Conservation (phyloP, 2,329 filamentous ascomycete genomes). For the Fusarium fracticaudum region DNA sequence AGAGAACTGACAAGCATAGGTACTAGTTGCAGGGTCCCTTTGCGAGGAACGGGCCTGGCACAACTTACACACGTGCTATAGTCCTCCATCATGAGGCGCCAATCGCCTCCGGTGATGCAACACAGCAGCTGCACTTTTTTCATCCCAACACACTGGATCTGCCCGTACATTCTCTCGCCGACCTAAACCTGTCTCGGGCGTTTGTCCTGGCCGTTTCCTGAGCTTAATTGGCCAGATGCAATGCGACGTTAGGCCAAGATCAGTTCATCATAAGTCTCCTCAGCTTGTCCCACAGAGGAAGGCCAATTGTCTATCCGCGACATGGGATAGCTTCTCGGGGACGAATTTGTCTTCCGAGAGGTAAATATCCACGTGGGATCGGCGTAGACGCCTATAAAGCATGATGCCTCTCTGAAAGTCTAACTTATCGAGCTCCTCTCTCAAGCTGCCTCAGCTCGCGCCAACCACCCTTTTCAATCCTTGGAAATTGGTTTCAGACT, state of each 20-base stretch:
- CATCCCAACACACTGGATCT: slow-evolving; percentile 35
- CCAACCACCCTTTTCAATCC: slow-evolving; percentile 2
- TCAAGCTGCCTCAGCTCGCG: slow-evolving; percentile 31
- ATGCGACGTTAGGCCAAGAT: slow-evolving; percentile 27
- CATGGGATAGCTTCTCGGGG: slow-evolving; percentile 18
- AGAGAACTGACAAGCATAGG: slow-evolving; percentile 21
- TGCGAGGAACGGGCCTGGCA: slow-evolving; percentile 21
- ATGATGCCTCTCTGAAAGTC: slow-evolving; percentile 24
- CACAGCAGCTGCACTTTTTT: slow-evolving; percentile 18
- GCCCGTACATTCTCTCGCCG: slow-evolving; percentile 21
- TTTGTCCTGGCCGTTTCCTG: slow-evolving; percentile 14
- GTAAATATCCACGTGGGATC: slow-evolving; percentile 34
- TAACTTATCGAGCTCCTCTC: slow-evolving; percentile 5
- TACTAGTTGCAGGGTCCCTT: slow-evolving; percentile 19
- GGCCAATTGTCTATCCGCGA: slow-evolving; percentile 22
- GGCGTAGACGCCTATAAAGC: slow-evolving; percentile 33
- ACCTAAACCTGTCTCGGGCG: slow-evolving; percentile 30
- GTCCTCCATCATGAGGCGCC: slow-evolving; percentile 37
- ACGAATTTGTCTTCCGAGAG: slow-evolving; percentile 27
- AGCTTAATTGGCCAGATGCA: slow-evolving; percentile 29
- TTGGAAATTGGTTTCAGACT: slow-evolving; percentile 9
- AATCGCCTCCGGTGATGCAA: slow-evolving; percentile 13
- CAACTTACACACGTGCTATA: slow-evolving; percentile 36
- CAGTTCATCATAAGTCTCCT: slow-evolving; percentile 25
- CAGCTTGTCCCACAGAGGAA: slow-evolving; percentile 39